Evolutionary conservation across 768 basidiomycete genomes (phyloP).

Genomic region (Tylopilus felleus): DNA sequence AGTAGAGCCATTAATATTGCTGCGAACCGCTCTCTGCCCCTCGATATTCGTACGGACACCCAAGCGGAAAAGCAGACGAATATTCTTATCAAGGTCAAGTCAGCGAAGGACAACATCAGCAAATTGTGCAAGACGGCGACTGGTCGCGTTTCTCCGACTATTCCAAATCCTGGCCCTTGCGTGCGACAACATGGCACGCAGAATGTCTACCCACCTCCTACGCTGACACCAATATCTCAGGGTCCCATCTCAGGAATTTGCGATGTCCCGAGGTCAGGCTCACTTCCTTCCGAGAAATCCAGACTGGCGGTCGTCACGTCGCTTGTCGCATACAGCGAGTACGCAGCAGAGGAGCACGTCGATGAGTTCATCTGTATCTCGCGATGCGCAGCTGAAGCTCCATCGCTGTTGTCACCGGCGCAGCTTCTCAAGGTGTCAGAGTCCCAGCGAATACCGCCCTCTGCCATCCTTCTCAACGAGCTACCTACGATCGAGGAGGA

Average conservation of each 20-base stretch:
- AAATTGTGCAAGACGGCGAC: background rate
- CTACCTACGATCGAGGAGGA: background rate
- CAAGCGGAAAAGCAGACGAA: background rate
- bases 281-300: background rate
- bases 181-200: no score
- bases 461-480: background rate
- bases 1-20: background rate
- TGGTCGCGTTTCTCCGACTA: background rate
- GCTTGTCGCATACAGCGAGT: background rate
- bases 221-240: background rate
- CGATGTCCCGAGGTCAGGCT: background rate
- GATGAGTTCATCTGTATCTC: background rate
- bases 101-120: constrained; percentile 3
- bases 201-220: no score
- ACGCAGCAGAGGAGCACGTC: background rate
- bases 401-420: background rate
- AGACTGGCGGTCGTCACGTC: background rate
- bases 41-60: background rate
- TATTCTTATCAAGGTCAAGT: constrained; percentile 5
- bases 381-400: background rate
- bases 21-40: background rate
- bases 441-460: background rate
- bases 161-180: no score
- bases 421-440: background rate
- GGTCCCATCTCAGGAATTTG: background rate